phyloP scores from a whole-genome alignment of 2,329 filamentous ascomycete species.

The Mollisiaceae sp. region DNA sequence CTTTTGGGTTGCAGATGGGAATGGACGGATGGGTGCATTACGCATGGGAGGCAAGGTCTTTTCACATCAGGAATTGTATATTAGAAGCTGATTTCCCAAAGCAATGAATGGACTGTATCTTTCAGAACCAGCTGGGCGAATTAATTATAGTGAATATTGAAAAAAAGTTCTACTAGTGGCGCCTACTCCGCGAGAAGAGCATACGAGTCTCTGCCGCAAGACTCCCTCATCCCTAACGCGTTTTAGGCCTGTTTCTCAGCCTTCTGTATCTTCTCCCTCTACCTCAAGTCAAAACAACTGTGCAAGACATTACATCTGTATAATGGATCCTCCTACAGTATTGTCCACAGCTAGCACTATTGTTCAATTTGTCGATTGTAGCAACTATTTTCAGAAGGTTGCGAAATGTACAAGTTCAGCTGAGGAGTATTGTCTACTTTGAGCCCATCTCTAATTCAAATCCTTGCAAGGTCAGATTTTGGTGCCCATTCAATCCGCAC shows the following conservation, averaged over 20 bases:
- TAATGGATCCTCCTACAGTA: not conserved
- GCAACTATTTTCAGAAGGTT: not conserved
- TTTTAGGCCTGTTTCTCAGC: too few relatives aligned
- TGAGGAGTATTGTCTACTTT: too few relatives aligned
- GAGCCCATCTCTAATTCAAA: not conserved
- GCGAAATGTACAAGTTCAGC: too few relatives aligned
- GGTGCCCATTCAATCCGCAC: not conserved
- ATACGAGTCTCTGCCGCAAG: too few relatives aligned
- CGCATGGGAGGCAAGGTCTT: not conserved
- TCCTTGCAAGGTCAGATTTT: not conserved
- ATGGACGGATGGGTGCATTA: not conserved
- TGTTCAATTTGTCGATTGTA: not conserved
- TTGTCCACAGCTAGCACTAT: not conserved
- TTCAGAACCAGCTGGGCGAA: not conserved
- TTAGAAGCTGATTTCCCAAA: conserved; percentile 1
- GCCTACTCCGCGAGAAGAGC: too few relatives aligned
- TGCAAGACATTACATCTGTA: too few relatives aligned
- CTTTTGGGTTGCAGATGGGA: not conserved
- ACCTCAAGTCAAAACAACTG: too few relatives aligned
- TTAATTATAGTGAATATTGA: not conserved
- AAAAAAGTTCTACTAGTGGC: too few relatives aligned
- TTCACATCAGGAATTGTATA: conserved; percentile 6
- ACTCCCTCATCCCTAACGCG: too few relatives aligned
- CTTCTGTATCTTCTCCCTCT: too few relatives aligned
- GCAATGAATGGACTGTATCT: not conserved